Conservation (phyloP, 352 stramenopile genomes). For the Globisporangium splendens region DNA sequence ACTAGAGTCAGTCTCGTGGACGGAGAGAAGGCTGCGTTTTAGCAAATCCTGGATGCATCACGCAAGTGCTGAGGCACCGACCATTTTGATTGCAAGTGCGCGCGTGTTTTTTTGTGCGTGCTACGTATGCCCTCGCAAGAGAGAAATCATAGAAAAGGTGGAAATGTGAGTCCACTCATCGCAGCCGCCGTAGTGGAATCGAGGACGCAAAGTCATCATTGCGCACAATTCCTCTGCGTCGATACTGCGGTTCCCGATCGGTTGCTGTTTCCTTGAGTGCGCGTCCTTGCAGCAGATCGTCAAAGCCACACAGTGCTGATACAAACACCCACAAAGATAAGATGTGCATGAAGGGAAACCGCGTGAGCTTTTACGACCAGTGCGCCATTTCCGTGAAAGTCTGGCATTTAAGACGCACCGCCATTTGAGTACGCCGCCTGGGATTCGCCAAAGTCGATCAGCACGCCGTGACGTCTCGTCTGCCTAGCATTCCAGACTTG, state of each 20-base stretch:
- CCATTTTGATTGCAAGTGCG: constrained; percentile 28
- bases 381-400: no score
- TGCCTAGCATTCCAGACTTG: constrained; percentile 47
- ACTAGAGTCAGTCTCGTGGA: not conserved
- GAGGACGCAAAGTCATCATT: no score
- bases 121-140: constrained; percentile 5
- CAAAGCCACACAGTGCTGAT: constrained; percentile 52
- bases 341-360: no score
- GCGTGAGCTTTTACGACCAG: no score
- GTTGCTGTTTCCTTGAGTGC: not conserved
- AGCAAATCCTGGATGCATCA: not conserved
- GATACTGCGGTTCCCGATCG: not conserved
- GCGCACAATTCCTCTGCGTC: constrained; percentile 37
- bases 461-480: constrained; percentile 33
- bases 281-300: constrained; percentile 32
- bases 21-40: no score
- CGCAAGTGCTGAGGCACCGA: not conserved
- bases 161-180: constrained; percentile 11
- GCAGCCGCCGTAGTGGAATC: no score
- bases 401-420: constrained; percentile 18
- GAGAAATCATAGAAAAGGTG: constrained; percentile 1
- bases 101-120: constrained; percentile 34
- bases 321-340: no score
- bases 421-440: constrained; percentile 50
- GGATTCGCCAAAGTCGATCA: constrained; percentile 67